Conservation (phyloP, 495 filamentous ascomycete genomes). For the Parathielavia hyrcaniae region DNA sequence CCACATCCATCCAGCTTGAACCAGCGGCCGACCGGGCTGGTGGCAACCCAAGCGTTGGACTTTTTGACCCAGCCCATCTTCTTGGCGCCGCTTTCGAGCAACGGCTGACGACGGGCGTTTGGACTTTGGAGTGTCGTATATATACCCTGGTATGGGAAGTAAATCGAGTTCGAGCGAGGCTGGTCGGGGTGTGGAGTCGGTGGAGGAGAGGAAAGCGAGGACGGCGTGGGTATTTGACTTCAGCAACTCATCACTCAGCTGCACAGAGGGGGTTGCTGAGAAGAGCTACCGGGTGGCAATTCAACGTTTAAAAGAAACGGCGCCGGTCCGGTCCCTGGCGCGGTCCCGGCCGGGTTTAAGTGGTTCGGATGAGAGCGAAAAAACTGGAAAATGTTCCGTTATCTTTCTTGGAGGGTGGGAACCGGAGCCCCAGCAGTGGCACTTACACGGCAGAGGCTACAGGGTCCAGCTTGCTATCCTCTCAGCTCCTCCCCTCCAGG, state of each 20-base stretch:
- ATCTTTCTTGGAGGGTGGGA: conserved; percentile 28
- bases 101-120: neutral
- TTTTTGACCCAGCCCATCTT: conserved; percentile 46
- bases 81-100: conserved; percentile 4
- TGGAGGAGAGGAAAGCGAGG: too few relatives aligned
- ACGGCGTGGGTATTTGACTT: neutral
- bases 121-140: neutral
- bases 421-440: conserved; percentile 14
- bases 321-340: neutral
- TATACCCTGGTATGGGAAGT: too few relatives aligned
- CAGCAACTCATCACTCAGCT: conserved; percentile 5
- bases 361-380: conserved; percentile 4
- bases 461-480: neutral
- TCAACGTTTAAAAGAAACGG: conserved; percentile 1
- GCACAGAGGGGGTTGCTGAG: conserved; percentile 7
- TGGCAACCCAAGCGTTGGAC: conserved; percentile 50
- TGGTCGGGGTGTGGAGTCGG: too few relatives aligned
- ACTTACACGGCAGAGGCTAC: too few relatives aligned
- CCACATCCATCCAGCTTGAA: conserved; percentile 70
- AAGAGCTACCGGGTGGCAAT: conserved; percentile 5
- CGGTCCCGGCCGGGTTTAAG: neutral
- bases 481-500: too few relatives aligned
- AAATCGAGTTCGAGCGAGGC: too few relatives aligned
- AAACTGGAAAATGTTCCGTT: conserved; percentile 26
- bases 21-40: conserved; percentile 59